A percentile compares a stretch with the other conserved stretches of the same genome.
phyloP scores from a whole-genome alignment of 2,329 filamentous ascomycete species.

The Aspergillaceae sp. region DNA sequence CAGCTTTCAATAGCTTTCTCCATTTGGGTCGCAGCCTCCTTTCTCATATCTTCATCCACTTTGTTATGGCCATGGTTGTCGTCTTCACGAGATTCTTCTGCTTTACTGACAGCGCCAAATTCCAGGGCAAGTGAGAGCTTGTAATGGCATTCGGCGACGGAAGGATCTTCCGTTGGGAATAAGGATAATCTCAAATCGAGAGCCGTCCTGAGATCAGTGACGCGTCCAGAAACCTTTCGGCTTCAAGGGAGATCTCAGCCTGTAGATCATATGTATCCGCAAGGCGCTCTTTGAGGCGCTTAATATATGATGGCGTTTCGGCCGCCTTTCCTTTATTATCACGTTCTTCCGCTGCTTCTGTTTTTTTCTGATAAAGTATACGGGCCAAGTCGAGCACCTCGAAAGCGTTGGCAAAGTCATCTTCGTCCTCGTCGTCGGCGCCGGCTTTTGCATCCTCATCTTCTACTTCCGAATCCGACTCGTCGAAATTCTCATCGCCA shows the following conservation, averaged over 20 bases:
- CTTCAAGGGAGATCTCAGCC: constrained; percentile 93
- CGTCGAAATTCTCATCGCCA: constrained; percentile 88
- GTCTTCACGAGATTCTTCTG: constrained; percentile 19
- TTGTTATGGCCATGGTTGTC: constrained; percentile 31
- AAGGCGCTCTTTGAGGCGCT: constrained; percentile 71
- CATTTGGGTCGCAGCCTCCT: constrained; percentile 52
- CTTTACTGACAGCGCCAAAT: constrained; percentile 68
- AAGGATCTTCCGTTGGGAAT: constrained; percentile 69
- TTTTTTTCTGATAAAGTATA: constrained; percentile 49
- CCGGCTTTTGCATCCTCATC: constrained; percentile 36
- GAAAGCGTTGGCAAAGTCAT: constrained; percentile 57
- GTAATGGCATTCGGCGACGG: constrained; percentile 90
- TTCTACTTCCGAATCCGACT: constrained; percentile 54
- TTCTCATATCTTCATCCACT: constrained; percentile 48
- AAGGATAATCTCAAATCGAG: constrained; percentile 71
- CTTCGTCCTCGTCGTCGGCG: constrained; percentile 52
- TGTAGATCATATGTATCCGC: constrained; percentile 91
- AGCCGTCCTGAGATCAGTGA: constrained; percentile 69
- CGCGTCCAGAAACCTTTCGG: constrained; percentile 84
- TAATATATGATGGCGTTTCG: constrained; percentile 31
- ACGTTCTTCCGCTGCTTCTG: constrained; percentile 42
- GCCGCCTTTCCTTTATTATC: constrained; percentile 43
- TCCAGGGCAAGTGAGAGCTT: constrained; percentile 93
- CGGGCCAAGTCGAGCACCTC: constrained; percentile 57
- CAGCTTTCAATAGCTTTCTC: constrained; percentile 54